Conservation (phyloP, 257 asterid species). For the Lycium ferocissimum region DNA sequence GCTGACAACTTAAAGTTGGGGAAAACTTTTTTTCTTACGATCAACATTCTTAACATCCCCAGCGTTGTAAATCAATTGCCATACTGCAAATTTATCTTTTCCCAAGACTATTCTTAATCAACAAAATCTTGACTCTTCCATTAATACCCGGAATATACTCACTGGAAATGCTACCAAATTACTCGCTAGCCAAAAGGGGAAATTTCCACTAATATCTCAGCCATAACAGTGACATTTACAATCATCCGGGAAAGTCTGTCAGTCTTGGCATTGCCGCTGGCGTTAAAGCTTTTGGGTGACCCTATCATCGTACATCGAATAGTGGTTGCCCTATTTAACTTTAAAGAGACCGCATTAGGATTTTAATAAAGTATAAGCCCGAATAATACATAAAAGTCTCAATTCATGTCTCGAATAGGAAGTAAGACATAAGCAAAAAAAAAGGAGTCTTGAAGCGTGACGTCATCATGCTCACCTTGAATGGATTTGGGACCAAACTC, state of each 20-base stretch:
- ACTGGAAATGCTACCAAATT: conserved; percentile 41
- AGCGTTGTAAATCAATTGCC: conserved; percentile 24
- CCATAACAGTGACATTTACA: conserved; percentile 30
- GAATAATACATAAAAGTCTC: no score
- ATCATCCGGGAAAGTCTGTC: conserved; percentile 36
- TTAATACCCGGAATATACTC: conserved; percentile 32
- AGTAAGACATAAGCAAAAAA: no score
- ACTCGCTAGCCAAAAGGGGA: conserved; percentile 25
- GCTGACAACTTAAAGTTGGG: not conserved
- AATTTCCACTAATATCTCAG: conserved; percentile 29
- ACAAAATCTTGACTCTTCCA: conserved; percentile 41
- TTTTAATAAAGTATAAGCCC: no score
- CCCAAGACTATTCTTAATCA: conserved; percentile 33
- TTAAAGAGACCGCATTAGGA: conserved; percentile 44
- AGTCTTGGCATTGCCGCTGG: conserved; percentile 32
- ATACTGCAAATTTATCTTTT: conserved; percentile 39
- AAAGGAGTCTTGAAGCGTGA: no score
- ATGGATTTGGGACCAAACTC: no score
- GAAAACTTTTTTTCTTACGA: conserved; percentile 35
- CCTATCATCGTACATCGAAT: conserved; percentile 31
- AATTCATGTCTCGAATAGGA: no score
- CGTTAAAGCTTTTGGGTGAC: conserved; percentile 26
- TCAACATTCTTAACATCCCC: conserved; percentile 34
- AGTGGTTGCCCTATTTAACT: conserved; percentile 31
- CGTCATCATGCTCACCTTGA: no score